These are phyloP conservation scores for Hortaea sp. DNA, from an alignment of 2,329 filamentous ascomycete species.

Conservation along the genomic window DNA sequence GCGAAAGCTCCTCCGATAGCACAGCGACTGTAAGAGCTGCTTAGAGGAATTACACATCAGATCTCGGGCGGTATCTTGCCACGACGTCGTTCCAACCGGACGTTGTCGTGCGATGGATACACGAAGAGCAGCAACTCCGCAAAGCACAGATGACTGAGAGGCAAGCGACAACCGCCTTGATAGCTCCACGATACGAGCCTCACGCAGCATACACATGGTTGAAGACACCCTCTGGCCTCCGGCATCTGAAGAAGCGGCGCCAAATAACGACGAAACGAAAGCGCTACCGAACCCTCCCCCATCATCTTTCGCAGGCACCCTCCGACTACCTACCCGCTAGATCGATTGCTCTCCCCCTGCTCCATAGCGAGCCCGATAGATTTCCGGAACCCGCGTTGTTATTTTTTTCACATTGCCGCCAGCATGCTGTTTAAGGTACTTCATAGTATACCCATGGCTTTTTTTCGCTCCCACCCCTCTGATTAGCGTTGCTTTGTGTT, in stretches of 20 bases:
- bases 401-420: neutral
- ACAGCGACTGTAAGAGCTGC: constrained; percentile 18
- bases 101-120: no score
- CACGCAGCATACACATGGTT: no score
- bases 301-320: neutral
- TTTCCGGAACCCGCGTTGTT: neutral
- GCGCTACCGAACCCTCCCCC: constrained; percentile 3
- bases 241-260: no score
- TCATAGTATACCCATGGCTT: constrained; percentile 2
- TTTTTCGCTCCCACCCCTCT: no score
- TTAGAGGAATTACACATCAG: neutral
- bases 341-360: neutral
- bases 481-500: neutral
- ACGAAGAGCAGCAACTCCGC: no score
- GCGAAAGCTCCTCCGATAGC: constrained; percentile 24
- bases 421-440: neutral
- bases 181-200: no score
- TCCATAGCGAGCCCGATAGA: neutral
- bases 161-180: no score
- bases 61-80: no score
- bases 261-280: constrained; percentile 8
- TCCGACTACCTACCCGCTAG: constrained; percentile 4
- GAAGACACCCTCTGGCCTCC: no score
- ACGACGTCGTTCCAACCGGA: no score
- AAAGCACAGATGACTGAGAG: no score